phyloP scores from a whole-genome alignment of 1,284 basidiomycete genomes.

The Moniliophthora roreri region DNA sequence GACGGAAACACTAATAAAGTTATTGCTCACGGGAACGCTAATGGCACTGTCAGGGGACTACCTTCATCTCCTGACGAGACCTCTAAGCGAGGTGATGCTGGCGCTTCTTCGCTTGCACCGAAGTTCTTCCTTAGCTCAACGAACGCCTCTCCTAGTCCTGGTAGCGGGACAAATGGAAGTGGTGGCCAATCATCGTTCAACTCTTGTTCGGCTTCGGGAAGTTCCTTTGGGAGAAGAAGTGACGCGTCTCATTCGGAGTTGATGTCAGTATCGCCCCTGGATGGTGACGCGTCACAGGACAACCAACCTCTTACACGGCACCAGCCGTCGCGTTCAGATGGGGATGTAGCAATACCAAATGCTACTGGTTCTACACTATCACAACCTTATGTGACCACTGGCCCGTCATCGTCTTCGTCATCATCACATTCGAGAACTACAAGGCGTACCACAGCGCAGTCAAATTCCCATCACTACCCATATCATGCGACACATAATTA shows the following conservation, averaged over 20 bases:
- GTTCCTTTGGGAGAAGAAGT: slow-evolving; percentile 1
- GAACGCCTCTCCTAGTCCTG: background rate
- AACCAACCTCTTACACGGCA: background rate
- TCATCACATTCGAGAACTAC: too few species aligned
- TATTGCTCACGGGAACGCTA: too few species aligned
- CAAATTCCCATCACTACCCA: too few species aligned
- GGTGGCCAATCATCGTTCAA: background rate
- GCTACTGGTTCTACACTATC: too few species aligned
- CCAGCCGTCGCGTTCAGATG: background rate
- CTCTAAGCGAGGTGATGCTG: background rate
- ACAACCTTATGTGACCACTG: too few species aligned
- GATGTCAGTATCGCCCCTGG: slow-evolving; percentile 1
- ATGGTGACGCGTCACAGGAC: background rate
- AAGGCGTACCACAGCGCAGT: too few species aligned
- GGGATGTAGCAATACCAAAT: too few species aligned
- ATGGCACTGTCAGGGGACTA: too few species aligned
- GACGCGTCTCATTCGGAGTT: background rate
- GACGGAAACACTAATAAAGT: too few species aligned
- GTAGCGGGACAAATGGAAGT: background rate
- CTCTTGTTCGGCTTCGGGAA: background rate
- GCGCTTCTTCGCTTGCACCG: background rate
- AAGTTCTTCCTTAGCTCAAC: slow-evolving; percentile 5
- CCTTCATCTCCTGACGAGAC: background rate
- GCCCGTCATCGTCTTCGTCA: too few species aligned
- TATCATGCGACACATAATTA: too few species aligned